phyloP scores from a whole-genome alignment of 495 filamentous ascomycete genomes.

The Parathielavia appendiculata region DNA sequence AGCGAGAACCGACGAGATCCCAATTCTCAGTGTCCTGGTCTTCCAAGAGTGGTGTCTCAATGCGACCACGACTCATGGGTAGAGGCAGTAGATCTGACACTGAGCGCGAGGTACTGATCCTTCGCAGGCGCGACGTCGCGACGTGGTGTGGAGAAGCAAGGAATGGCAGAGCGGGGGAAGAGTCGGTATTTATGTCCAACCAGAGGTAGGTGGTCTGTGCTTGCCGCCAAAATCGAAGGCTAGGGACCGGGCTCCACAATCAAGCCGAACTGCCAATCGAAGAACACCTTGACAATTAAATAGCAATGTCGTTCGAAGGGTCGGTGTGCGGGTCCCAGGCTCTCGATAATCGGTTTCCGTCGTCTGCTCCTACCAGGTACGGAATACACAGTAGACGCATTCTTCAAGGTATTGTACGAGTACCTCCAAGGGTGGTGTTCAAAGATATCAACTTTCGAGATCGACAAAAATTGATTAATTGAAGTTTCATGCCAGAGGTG shows the following conservation, averaged over 20 bases:
- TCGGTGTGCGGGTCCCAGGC: no score
- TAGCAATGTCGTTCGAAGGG: no score
- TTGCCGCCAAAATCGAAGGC: not conserved
- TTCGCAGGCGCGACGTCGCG: not conserved
- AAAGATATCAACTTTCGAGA: no score
- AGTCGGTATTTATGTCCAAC: not conserved
- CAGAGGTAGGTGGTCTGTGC: not conserved
- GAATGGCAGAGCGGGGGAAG: not conserved
- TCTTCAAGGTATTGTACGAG: no score
- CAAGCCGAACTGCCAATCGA: no score
- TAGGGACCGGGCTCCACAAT: not conserved
- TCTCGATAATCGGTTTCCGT: no score
- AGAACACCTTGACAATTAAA: no score
- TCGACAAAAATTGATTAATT: no score
- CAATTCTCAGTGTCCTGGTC: not conserved
- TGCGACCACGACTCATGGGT: not conserved
- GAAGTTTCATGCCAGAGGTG: no score
- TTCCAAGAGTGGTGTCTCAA: constrained; percentile 1
- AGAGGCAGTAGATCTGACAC: not conserved
- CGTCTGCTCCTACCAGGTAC: no score
- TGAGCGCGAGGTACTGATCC: constrained; percentile 1
- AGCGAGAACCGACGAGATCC: not conserved
- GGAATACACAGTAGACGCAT: no score
- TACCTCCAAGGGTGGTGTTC: no score
- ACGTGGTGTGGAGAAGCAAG: not conserved